Evolutionary conservation across 1,139 yeast species (phyloP), one percentile per base, ranked within the genome.

Genomic region (Candida albicans): DNA sequence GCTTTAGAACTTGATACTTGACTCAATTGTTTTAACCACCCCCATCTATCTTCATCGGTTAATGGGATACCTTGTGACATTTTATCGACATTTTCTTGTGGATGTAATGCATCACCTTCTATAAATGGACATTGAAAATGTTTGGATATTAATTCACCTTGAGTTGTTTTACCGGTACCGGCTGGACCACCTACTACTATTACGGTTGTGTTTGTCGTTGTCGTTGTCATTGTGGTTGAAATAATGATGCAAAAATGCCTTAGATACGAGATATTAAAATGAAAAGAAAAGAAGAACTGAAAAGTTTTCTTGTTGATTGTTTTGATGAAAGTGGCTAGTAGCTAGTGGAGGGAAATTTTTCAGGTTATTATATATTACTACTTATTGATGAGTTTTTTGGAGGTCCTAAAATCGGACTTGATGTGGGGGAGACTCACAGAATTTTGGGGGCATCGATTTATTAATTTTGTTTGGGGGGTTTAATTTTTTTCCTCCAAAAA

Each of bases 11-110:
- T 65, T 0, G 82, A 67, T 7, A 53, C 55, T 13, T 56, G 52
- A 1, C 88, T 74, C 6, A 89, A 62, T 36, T 63, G 59, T 37
- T 70, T 64, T 26, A 93, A 71, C 99, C 99, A 93, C 1, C 77
- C 93, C 91, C 93, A 87, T 47, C 99, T 70, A 61, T 93, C 99
- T 1, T 82, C 95, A 58, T 93, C 98, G 0, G 82, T 79, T 46
- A 93, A 69, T 1, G 99, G 95, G 26, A 79, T 74, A 0, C 96
- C 96, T 18, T 68, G 53, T 2, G 86, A 65, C 99, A 93, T 93
- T 61, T 93, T 93, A 13, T 74, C 82, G 13, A 91, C 71, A 58
- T 93, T 93, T 18, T 65, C 80, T 41, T 67, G 60, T 0, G 96
- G 90, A 59, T 91, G 97, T 31, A 85, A 72, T 2, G 71, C 67